Conservation (phyloP, 768 basidiomycete species). For the Naganishia antarctica region DNA sequence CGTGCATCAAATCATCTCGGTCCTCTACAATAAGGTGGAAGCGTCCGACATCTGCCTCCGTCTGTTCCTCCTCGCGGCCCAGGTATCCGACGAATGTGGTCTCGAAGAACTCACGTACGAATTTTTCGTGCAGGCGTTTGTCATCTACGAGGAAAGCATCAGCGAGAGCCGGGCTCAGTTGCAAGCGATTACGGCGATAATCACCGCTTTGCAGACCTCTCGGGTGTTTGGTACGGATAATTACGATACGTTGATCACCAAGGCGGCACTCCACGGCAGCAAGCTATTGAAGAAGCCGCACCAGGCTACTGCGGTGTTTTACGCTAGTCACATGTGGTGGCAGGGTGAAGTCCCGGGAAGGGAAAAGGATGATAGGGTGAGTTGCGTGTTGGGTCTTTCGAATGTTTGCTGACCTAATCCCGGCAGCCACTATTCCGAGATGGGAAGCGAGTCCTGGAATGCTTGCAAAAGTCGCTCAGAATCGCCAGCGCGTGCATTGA, state of each 20-base stretch:
- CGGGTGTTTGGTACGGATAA: slow-evolving; percentile 90
- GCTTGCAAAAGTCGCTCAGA: slow-evolving; percentile 89
- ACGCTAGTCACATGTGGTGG: slow-evolving; percentile 99
- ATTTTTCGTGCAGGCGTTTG: slow-evolving; percentile 95
- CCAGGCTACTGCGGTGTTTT: slow-evolving; percentile 86
- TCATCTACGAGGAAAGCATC: slow-evolving; percentile 95
- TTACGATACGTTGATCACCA: slow-evolving; percentile 95
- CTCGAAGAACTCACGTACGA: slow-evolving; percentile 97
- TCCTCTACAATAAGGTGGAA: slow-evolving; percentile 88
- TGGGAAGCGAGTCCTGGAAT: slow-evolving; percentile 94
- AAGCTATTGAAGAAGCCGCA: slow-evolving; percentile 97
- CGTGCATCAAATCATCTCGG: slow-evolving; percentile 84
- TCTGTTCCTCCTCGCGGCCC: slow-evolving; percentile 89
- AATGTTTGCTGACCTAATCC: neutral
- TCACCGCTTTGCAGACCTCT: slow-evolving; percentile 80
- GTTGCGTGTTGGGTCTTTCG: neutral
- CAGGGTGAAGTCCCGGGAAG: slow-evolving; percentile 61
- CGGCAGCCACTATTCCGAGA: slow-evolving; percentile 58
- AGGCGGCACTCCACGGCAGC: slow-evolving; percentile 94
- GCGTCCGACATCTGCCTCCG: slow-evolving; percentile 74
- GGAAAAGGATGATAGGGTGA: slow-evolving; percentile 56
- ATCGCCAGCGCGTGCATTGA: slow-evolving; percentile 96
- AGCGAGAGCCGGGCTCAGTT: slow-evolving; percentile 92
- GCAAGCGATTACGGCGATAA: slow-evolving; percentile 93
- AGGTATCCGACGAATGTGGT: slow-evolving; percentile 87